phyloP scores from a whole-genome alignment of 2,329 filamentous ascomycete species.

The Immersiporthe knoxdaviesiana region DNA sequence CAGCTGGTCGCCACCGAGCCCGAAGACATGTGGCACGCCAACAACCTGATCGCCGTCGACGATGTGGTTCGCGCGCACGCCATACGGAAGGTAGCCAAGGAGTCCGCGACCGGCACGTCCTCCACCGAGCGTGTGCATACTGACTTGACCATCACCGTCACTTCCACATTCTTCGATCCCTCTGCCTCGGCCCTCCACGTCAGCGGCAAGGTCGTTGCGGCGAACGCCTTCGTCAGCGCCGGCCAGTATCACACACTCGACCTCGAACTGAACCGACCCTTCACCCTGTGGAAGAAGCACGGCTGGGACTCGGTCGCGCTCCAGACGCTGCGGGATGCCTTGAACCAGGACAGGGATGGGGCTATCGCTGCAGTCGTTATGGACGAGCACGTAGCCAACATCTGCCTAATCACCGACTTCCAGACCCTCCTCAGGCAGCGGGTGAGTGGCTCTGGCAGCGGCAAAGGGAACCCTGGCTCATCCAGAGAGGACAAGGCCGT shows the following conservation, averaged over 20 bases:
- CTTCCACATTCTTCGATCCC: constrained; percentile 62
- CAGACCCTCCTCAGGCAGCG: constrained; percentile 75
- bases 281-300: constrained; percentile 81
- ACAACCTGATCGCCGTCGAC: constrained; percentile 60
- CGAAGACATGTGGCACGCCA: constrained; percentile 61
- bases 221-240: constrained; percentile 56
- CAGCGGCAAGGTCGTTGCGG: constrained; percentile 56
- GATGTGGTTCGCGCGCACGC: constrained; percentile 60
- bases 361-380: constrained; percentile 90
- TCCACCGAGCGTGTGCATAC: constrained; percentile 57
- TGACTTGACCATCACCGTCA: constrained; percentile 60
- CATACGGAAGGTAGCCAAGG: constrained; percentile 56
- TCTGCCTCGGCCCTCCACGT: constrained; percentile 58
- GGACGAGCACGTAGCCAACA: constrained; percentile 84
- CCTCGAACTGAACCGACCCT: constrained; percentile 83
- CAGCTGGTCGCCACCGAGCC: constrained; percentile 46
- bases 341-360: constrained; percentile 77
- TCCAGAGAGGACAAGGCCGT: constrained; percentile 72
- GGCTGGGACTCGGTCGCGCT: constrained; percentile 91
- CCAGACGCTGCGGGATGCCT: constrained; percentile 76
- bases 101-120: constrained; percentile 51
- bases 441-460: constrained; percentile 68
- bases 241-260: constrained; percentile 69
- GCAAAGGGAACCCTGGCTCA: constrained; percentile 66
- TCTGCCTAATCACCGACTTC: constrained; percentile 80